phyloP scores from a whole-genome alignment of 1,284 basidiomycete species.

The Pseudozyma thailandica region DNA sequence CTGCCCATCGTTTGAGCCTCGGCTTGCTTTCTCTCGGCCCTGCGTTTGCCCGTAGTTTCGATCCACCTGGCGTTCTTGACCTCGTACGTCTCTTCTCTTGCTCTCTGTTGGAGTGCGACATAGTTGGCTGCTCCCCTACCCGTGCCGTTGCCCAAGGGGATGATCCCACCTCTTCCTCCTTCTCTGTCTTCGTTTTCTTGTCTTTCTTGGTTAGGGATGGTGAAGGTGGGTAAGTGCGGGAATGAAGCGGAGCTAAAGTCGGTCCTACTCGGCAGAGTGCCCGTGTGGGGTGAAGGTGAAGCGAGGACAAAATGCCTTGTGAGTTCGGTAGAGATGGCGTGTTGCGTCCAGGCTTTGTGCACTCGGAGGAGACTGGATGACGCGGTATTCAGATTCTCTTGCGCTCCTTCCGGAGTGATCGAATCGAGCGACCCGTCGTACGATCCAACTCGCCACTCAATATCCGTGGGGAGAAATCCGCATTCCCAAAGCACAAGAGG shows the following conservation, averaged over 20 bases:
- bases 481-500: constrained; percentile 95
- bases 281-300: constrained; percentile 3
- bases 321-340: constrained; percentile 53
- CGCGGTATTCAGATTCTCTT: constrained; percentile 13
- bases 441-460: constrained; percentile 79
- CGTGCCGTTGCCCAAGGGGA: constrained; percentile 40
- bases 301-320: constrained; percentile 59
- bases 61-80: constrained; percentile 41
- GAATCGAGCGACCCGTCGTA: constrained; percentile 67
- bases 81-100: constrained; percentile 34
- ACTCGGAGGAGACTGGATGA: constrained; percentile 14
- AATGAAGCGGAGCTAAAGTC: constrained; percentile 15
- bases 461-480: constrained; percentile 76
- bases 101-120: constrained; percentile 8
- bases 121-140: constrained; percentile 30
- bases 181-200: neutral
- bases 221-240: constrained; percentile 9
- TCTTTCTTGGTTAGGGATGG: neutral
- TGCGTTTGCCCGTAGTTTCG: constrained; percentile 19
- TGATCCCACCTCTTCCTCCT: constrained; percentile 1
- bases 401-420: neutral
- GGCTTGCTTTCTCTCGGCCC: constrained; percentile 17
- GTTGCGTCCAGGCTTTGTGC: constrained; percentile 56
- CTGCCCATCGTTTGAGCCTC: neutral
- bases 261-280: constrained; percentile 16